These are phyloP conservation scores for Didymella exigua DNA, from an alignment of 2,329 filamentous ascomycete species.

Conservation along the genomic window DNA sequence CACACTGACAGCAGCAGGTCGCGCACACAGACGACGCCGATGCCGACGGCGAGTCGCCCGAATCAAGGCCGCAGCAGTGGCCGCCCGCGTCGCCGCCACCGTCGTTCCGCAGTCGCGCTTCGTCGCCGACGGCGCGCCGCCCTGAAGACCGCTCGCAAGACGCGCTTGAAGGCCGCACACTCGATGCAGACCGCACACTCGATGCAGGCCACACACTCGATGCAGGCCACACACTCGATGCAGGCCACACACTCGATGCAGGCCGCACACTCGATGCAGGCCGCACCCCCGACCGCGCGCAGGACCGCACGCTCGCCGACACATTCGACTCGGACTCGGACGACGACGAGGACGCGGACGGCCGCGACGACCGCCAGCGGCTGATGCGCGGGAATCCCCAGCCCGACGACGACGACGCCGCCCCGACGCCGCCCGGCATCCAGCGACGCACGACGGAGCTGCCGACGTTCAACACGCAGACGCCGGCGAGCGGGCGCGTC, in stretches of 20 bases:
- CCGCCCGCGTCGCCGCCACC: constrained; percentile 63
- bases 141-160: constrained; percentile 58
- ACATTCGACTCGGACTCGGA: constrained; percentile 83
- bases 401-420: constrained; percentile 26
- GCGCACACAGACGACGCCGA: constrained; percentile 53
- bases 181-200: too few species aligned
- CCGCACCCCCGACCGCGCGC: constrained; percentile 45
- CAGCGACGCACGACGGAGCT: constrained; percentile 60
- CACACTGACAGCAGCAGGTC: constrained; percentile 40
- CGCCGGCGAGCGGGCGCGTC: constrained; percentile 56
- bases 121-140: constrained; percentile 64
- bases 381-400: constrained; percentile 72
- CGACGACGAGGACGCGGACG: constrained; percentile 66
- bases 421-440: constrained; percentile 43
- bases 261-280: too few species aligned
- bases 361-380: constrained; percentile 81
- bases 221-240: too few species aligned
- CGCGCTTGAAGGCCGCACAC: too few species aligned
- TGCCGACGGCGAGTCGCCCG: constrained; percentile 51
- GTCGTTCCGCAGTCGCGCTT: constrained; percentile 85
- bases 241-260: too few species aligned
- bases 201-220: too few species aligned
- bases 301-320: constrained; percentile 84
- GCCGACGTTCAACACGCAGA: constrained; percentile 55
- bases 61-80: constrained; percentile 38